A percentile compares a stretch with the other conserved stretches of the same genome.
Evolutionary conservation across 2,329 filamentous ascomycete genomes (phyloP).

Genomic region (Phialemonium atrogriseum): DNA sequence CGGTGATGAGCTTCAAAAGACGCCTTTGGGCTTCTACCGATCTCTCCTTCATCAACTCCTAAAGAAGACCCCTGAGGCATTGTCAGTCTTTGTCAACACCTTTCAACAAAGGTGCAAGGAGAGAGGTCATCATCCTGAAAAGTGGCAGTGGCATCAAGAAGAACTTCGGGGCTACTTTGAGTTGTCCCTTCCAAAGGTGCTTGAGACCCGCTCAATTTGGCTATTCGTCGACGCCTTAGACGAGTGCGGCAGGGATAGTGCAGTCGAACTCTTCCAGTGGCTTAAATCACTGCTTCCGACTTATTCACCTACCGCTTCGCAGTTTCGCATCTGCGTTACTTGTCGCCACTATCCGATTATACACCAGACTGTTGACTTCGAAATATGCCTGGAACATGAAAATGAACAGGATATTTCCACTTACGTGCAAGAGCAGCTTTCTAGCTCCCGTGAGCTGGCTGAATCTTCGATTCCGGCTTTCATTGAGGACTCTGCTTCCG

Average conservation of each 20-base stretch:
- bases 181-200: constrained; percentile 8
- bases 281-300: constrained; percentile 17
- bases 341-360: constrained; percentile 24
- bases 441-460: neutral
- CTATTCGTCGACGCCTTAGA: constrained; percentile 27
- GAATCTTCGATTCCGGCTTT: constrained; percentile 5
- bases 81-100: constrained; percentile 6
- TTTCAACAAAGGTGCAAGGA: constrained; percentile 7
- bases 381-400: constrained; percentile 20
- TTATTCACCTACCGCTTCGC: constrained; percentile 5
- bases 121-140: constrained; percentile 6
- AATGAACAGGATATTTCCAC: constrained; percentile 21
- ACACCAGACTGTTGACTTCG: constrained; percentile 8
- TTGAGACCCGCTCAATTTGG: constrained; percentile 11
- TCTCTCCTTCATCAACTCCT: constrained; percentile 25
- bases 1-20: constrained; percentile 22
- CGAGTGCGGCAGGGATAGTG: constrained; percentile 20
- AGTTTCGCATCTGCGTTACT: constrained; percentile 20
- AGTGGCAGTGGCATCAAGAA: constrained; percentile 15
- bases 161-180: constrained; percentile 13
- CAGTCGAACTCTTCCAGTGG: constrained; percentile 8
- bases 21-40: constrained; percentile 22
- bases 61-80: constrained; percentile 11
- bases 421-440: constrained; percentile 18
- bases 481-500: constrained; percentile 17